Base-by-base conservation (phyloP, 1,284 basidiomycete genomes). In the Microbotryum saponariae region DNA sequence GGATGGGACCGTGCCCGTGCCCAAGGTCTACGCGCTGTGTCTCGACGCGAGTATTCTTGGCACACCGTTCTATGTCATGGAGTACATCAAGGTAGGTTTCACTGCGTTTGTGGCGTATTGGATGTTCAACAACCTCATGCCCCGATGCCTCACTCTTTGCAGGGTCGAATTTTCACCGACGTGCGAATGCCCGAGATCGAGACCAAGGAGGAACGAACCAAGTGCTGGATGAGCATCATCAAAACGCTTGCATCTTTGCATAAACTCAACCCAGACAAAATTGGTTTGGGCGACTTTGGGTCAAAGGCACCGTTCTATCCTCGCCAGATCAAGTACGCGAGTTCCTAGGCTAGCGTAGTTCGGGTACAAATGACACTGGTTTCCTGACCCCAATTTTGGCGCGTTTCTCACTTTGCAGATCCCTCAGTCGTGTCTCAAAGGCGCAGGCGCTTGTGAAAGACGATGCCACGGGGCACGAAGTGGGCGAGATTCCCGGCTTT, bases 11-110 rank as follows among this genome's bases (percentile, higher is more conserved):
- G 85, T 97, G 8, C 94, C 93, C 1, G 85, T 96, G 1, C 94
- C 93, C 0, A 82, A 85, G 70, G 90, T 92, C 0, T 87, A 87
- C 69, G 80, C 85, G 45, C 79, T 97, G 1, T 72, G 91, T 74
- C 84, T 87, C 72, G 89, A 97, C 72, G 77, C 72, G 33, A 72
- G 76, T 3, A 82, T 97, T 25, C 81, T 94, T 21, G 94, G 92
- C 1, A 91, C 91, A 37, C 82, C 88, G 0, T 97, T 97, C 77
- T 97, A 97, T 74, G 81, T 97, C 46, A 97, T 97, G 93, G 86
- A 94, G 74, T 97, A 89, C 74, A 74, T 97, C 55, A 84, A 91
- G 27, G 51, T 53, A n/a, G 27, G 12, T 10, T 33, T n/a, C 9
- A 23, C 18, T 53, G n/a, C 20, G 29, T 42, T 42, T 12, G 37